phyloP scores from a whole-genome alignment of 2,329 filamentous ascomycete genomes.

The Diplodia sapinea region DNA sequence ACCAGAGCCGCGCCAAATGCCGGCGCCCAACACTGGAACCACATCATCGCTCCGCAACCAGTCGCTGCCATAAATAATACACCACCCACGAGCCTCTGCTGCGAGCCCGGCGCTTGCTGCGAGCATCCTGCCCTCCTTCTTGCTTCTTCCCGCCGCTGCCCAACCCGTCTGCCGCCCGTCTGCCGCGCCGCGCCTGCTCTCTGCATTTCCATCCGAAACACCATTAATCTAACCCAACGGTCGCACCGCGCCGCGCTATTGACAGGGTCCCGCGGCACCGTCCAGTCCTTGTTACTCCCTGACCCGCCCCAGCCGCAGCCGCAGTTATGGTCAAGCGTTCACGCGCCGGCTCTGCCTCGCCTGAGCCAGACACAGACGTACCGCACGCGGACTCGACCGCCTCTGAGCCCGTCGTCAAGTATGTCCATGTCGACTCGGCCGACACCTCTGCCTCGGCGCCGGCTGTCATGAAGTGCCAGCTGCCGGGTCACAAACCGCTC shows the following conservation, averaged over 20 bases:
- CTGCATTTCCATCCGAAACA: constrained; percentile 16
- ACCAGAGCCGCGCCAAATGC: constrained; percentile 12
- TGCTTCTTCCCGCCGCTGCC: no score
- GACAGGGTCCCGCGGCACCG: constrained; percentile 6
- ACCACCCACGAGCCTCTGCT: neutral
- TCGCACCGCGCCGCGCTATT: constrained; percentile 25
- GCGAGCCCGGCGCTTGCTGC: constrained; percentile 10
- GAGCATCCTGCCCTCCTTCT: neutral
- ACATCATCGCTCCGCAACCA: constrained; percentile 7
- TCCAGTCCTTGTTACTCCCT: neutral
- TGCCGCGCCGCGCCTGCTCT: neutral
- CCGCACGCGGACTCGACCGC: constrained; percentile 18
- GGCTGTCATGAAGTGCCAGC: constrained; percentile 73
- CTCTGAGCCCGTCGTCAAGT: constrained; percentile 48
- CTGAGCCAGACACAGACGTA: constrained; percentile 41
- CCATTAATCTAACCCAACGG: constrained; percentile 23
- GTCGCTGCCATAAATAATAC: neutral
- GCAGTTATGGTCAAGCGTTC: constrained; percentile 65
- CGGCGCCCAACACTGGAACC: constrained; percentile 1
- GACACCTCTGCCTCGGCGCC: constrained; percentile 40
- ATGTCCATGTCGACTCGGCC: constrained; percentile 58
- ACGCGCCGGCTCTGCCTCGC: constrained; percentile 54
- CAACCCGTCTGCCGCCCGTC: neutral
- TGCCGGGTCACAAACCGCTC: constrained; percentile 79
- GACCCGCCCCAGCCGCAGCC: constrained; percentile 41